A percentile compares a stretch with the other conserved stretches of the same genome.
Evolutionary conservation across 73 alveolate genomes (phyloP).

Genomic region (Symbiodinium natans): DNA sequence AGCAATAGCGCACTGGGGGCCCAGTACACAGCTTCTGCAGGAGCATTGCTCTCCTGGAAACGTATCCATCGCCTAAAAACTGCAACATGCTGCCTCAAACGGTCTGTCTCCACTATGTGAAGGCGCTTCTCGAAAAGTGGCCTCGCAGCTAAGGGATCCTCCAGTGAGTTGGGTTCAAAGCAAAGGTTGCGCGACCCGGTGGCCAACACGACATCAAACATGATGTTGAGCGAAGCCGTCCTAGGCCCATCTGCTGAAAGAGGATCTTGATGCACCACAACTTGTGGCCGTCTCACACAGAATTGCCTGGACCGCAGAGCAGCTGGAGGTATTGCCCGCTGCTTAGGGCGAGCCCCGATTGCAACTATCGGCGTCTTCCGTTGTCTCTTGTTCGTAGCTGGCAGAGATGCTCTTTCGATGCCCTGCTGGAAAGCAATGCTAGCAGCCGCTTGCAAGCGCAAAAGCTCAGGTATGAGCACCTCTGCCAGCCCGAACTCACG

Average conservation of each 20-base stretch:
- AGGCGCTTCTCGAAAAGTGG: not conserved
- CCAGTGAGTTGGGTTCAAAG: not conserved
- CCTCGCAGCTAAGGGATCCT: not conserved
- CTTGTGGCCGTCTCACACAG: not conserved
- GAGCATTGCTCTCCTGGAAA: not conserved
- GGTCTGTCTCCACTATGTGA: too few species aligned
- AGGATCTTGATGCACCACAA: not conserved
- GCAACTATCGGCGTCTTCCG: too few species aligned
- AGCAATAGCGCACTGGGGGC: not conserved
- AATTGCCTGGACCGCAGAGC: not conserved
- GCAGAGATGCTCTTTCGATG: too few species aligned
- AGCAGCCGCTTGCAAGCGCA: too few species aligned
- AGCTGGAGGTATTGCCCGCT: not conserved
- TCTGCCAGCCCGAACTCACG: too few species aligned
- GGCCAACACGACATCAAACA: not conserved
- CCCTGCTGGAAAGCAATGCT: too few species aligned
- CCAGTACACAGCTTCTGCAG: not conserved
- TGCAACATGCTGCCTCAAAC: too few species aligned
- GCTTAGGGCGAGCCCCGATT: not conserved
- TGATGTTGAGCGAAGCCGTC: not conserved
- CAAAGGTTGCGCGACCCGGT: not conserved
- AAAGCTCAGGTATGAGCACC: too few species aligned
- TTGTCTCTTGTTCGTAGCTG: too few species aligned
- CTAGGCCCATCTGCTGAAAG: not conserved
- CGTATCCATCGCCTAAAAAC: too few species aligned